These are phyloP conservation scores for Urtica urens DNA, from an alignment of 306 rosid species.

Conservation along the genomic window DNA sequence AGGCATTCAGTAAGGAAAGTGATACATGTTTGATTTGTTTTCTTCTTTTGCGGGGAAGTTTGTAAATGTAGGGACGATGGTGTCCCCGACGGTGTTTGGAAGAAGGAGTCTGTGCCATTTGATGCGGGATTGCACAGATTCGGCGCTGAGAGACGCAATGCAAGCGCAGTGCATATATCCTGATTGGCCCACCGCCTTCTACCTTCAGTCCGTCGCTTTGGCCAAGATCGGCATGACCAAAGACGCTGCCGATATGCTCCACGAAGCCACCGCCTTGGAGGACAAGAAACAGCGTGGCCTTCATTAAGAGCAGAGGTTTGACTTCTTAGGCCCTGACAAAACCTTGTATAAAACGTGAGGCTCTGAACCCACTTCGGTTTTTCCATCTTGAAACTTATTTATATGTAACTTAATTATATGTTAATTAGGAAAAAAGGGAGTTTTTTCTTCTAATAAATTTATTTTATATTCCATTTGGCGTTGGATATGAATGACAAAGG, in stretches of 20 bases:
- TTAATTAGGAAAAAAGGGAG: too few species aligned
- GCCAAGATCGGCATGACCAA: slow-evolving; percentile 93
- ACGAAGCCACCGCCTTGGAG: slow-evolving; percentile 82
- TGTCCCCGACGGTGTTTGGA: slow-evolving; percentile 90
- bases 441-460: too few species aligned
- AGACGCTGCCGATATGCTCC: slow-evolving; percentile 93
- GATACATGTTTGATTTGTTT: too few species aligned
- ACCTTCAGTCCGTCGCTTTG: slow-evolving; percentile 96
- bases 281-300: slow-evolving; percentile 83
- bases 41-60: slow-evolving; percentile 39
- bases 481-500: too few species aligned
- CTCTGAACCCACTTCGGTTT: too few species aligned
- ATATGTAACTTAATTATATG: too few species aligned
- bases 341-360: slow-evolving; percentile 67
- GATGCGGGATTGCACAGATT: slow-evolving; percentile 80
- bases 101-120: slow-evolving; percentile 89
- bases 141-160: slow-evolving; percentile 97
- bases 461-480: too few species aligned
- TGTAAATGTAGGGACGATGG: slow-evolving; percentile 86
- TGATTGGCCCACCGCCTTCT: slow-evolving; percentile 95
- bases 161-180: slow-evolving; percentile 91
- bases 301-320: too few species aligned
- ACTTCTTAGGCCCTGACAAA: slow-evolving; percentile 10
- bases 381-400: too few species aligned
- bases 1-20: too few species aligned